These are phyloP conservation scores for Mycena vitilis DNA, from an alignment of 768 basidiomycete species.

Conservation along the genomic window DNA sequence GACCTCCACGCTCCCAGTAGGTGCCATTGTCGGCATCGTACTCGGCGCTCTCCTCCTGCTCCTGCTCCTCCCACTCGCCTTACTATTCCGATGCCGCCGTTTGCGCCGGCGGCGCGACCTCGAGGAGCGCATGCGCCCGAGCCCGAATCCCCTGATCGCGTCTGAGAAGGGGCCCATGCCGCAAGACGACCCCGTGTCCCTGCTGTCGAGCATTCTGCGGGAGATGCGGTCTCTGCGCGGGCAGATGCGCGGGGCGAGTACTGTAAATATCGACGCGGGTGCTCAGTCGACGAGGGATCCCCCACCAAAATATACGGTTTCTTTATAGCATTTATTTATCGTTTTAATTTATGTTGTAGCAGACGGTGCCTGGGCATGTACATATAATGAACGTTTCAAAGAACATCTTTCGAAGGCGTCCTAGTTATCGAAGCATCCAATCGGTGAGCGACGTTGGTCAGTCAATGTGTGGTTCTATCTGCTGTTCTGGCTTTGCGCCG, in stretches of 20 bases:
- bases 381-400: no score
- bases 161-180: background rate
- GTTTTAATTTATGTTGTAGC: no score
- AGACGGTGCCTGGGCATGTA: no score
- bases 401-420: no score
- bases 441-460: no score
- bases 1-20: background rate
- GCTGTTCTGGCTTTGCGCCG: constrained; percentile 8
- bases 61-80: background rate
- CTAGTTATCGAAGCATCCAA: no score
- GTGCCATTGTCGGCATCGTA: background rate
- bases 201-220: background rate
- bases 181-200: background rate
- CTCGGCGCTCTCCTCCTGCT: background rate
- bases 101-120: background rate
- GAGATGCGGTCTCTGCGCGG: background rate
- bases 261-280: no score
- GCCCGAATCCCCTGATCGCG: background rate
- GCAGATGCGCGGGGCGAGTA: background rate
- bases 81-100: background rate
- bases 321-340: no score
- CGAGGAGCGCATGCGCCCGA: background rate
- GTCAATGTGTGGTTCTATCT: constrained; percentile 20
- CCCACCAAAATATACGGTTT: no score
- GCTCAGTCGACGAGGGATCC: no score